Conservation (phyloP, 202 grass and related monocot genomes). For the Musa balbisiana region DNA sequence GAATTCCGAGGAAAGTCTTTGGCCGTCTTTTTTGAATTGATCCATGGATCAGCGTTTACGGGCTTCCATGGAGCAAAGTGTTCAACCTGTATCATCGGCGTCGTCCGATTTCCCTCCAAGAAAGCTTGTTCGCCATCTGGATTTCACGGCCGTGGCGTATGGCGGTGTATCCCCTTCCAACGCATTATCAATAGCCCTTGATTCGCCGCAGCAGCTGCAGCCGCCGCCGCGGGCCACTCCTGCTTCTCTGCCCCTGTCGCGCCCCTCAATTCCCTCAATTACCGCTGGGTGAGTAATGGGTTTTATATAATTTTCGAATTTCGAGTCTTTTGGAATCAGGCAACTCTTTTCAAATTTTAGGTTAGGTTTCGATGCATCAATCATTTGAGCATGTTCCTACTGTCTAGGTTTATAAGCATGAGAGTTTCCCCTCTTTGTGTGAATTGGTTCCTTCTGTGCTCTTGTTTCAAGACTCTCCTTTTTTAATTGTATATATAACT, state of each 20-base stretch:
- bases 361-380: neutral
- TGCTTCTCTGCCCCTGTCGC: neutral
- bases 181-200: neutral
- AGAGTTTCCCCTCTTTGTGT: too few species aligned
- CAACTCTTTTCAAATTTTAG: neutral
- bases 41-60: neutral
- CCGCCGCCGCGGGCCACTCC: neutral
- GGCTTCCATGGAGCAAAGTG: constrained; percentile 10
- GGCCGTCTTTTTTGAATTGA: neutral
- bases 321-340: too few species aligned
- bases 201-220: neutral
- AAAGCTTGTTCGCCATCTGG: constrained; percentile 18
- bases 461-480: neutral
- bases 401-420: neutral
- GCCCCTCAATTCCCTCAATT: neutral
- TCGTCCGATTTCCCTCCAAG: constrained; percentile 14
- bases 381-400: neutral
- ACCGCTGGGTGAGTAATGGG: neutral
- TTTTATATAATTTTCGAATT: neutral
- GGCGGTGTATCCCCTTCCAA: neutral
- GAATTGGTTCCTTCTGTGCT: too few species aligned
- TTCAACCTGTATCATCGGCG: constrained; percentile 2
- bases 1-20: neutral
- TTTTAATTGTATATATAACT: neutral
- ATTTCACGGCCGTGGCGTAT: constrained; percentile 8